Conservation (phyloP, 768 basidiomycete genomes). For the Cyclocybe cylindracea region DNA sequence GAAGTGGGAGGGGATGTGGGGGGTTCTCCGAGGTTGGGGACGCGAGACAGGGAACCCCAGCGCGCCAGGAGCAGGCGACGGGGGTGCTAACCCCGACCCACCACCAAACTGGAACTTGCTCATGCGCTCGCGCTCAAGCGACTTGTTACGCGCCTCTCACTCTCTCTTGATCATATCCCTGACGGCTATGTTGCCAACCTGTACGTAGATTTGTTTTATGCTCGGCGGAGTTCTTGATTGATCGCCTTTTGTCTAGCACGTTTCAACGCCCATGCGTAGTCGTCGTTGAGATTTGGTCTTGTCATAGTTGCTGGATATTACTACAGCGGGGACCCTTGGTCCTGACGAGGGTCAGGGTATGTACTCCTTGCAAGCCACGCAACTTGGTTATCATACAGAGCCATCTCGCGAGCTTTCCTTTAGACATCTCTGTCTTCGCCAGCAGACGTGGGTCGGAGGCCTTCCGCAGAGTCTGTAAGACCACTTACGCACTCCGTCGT, state of each 20-base stretch:
- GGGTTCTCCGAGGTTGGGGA: too few relatives aligned
- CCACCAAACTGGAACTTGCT: too few relatives aligned
- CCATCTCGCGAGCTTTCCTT: not conserved
- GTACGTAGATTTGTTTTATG: constrained; percentile 11
- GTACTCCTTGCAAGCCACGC: constrained; percentile 39
- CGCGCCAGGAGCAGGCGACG: too few relatives aligned
- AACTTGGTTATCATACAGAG: not conserved
- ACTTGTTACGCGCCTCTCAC: too few relatives aligned
- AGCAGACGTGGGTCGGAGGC: constrained; percentile 41
- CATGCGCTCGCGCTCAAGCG: too few relatives aligned
- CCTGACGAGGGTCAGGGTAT: constrained; percentile 38
- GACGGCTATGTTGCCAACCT: constrained; percentile 35
- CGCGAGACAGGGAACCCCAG: too few relatives aligned
- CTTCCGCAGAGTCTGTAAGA: constrained; percentile 46
- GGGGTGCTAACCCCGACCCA: too few relatives aligned
- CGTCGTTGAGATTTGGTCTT: too few relatives aligned
- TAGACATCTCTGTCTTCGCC: constrained; percentile 46
- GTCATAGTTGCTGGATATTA: too few relatives aligned
- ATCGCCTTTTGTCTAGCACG: constrained; percentile 16
- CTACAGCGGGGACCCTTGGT: constrained; percentile 39
- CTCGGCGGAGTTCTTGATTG: not conserved
- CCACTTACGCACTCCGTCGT: not conserved
- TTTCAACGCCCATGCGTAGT: too few relatives aligned
- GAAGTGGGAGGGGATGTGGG: too few relatives aligned
- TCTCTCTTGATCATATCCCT: not conserved